A percentile compares a stretch with the other conserved stretches of the same genome.
Evolutionary conservation across 768 basidiomycete species (phyloP).

Genomic region (Symmetrospora coprosmae): DNA sequence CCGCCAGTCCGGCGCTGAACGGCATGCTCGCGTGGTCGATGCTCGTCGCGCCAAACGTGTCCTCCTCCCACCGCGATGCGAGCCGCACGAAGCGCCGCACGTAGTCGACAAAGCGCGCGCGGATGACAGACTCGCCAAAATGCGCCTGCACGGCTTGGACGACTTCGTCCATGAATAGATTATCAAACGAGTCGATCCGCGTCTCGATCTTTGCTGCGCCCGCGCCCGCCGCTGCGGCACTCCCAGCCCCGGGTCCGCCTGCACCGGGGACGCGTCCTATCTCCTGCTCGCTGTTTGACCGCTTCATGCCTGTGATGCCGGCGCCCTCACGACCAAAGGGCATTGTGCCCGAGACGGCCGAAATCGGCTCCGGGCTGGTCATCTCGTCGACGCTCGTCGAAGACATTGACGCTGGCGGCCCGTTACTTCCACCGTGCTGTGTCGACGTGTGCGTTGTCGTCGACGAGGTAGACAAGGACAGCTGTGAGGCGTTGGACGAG

Average conservation of each 20-base stretch:
- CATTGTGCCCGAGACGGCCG: constrained; percentile 1
- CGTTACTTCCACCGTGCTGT: too few species aligned
- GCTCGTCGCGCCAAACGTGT: constrained; percentile 53
- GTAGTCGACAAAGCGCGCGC: constrained; percentile 80
- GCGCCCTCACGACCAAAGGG: constrained; percentile 10
- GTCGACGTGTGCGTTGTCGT: background rate
- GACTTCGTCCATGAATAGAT: constrained; percentile 83
- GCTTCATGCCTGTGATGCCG: background rate
- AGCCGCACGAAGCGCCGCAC: constrained; percentile 71
- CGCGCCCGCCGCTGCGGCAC: constrained; percentile 39
- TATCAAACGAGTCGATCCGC: constrained; percentile 56
- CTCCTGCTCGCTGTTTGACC: background rate
- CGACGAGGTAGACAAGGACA: constrained; percentile 12
- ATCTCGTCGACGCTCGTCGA: too few species aligned
- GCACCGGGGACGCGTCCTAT: constrained; percentile 49
- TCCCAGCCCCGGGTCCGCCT: constrained; percentile 51
- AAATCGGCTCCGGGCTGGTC: constrained; percentile 8
- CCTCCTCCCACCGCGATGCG: constrained; percentile 81
- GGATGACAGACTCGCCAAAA: constrained; percentile 75
- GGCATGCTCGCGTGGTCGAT: constrained; percentile 53
- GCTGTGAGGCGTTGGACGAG: background rate
- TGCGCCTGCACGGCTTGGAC: constrained; percentile 74
- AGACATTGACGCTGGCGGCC: too few species aligned
- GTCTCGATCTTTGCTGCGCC: constrained; percentile 23
- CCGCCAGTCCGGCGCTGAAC: constrained; percentile 40